A percentile compares a stretch with the other conserved stretches of the same genome.
Evolutionary conservation across 768 basidiomycete species (phyloP).

Genomic region (Amanita pallidorosea): DNA sequence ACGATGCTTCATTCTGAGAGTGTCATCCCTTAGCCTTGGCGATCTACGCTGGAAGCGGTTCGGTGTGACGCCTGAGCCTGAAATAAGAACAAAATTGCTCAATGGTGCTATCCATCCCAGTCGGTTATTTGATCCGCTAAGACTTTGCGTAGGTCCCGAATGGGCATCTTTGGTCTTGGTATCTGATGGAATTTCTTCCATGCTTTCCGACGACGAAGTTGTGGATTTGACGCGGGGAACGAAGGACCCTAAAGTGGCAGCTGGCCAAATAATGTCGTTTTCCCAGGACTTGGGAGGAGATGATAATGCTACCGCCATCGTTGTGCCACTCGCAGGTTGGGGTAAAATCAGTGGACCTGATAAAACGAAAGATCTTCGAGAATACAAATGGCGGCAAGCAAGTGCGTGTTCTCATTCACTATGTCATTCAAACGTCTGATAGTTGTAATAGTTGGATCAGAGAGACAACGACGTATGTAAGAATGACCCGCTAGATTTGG

Average conservation of each 20-base stretch:
- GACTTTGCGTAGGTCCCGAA: constrained; percentile 43
- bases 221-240: constrained; percentile 77
- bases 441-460: constrained; percentile 39
- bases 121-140: neutral
- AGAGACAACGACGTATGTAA: constrained; percentile 60
- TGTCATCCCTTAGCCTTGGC: constrained; percentile 48
- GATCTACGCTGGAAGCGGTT: constrained; percentile 84
- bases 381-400: constrained; percentile 65
- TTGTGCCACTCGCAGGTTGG: constrained; percentile 92
- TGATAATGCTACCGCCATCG: constrained; percentile 87
- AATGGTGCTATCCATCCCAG: constrained; percentile 38
- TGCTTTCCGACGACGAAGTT: constrained; percentile 90
- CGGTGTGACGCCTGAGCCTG: constrained; percentile 90
- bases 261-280: constrained; percentile 72
- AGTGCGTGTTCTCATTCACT: constrained; percentile 23
- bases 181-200: constrained; percentile 91
- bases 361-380: constrained; percentile 68
- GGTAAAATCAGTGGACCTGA: constrained; percentile 72
- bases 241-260: constrained; percentile 66
- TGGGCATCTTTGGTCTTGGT: constrained; percentile 84
- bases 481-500: constrained; percentile 50
- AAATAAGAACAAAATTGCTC: constrained; percentile 66
- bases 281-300: constrained; percentile 81
- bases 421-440: neutral
- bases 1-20: neutral